These are phyloP conservation scores for Xylaria acuta DNA, from an alignment of 495 filamentous ascomycete species.

Conservation along the genomic window DNA sequence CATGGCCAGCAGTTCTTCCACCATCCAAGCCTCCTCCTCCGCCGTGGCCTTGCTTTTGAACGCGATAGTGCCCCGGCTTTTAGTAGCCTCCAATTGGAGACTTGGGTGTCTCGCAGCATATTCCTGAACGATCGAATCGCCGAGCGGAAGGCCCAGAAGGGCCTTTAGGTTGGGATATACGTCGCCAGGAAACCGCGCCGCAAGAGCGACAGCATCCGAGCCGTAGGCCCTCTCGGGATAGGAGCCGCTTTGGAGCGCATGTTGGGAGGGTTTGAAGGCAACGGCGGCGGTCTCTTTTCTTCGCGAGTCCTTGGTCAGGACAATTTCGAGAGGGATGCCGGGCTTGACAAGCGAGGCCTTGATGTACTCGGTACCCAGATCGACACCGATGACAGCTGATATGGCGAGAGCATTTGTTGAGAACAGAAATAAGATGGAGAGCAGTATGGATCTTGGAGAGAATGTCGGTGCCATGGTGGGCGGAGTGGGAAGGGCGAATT, in stretches of 20 bases:
- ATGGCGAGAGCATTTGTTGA: constrained; percentile 57
- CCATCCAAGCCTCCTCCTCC: constrained; percentile 74
- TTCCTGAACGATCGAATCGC: constrained; percentile 65
- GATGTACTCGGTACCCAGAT: constrained; percentile 96
- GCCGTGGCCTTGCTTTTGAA: constrained; percentile 72
- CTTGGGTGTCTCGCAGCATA: constrained; percentile 78
- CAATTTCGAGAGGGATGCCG: constrained; percentile 96
- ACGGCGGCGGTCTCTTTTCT: constrained; percentile 93
- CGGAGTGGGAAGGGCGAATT: constrained; percentile 32
- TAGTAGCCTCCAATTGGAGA: constrained; percentile 59
- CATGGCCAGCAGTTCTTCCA: constrained; percentile 97
- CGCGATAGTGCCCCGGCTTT: constrained; percentile 71
- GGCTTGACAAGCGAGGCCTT: constrained; percentile 97
- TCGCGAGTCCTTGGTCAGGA: constrained; percentile 97
- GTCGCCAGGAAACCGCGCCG: constrained; percentile 87
- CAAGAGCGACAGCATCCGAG: constrained; percentile 84
- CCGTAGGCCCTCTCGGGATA: constrained; percentile 94
- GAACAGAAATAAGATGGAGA: constrained; percentile 57
- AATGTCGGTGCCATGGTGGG: constrained; percentile 51
- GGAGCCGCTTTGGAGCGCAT: constrained; percentile 59
- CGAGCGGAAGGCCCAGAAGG: constrained; percentile 74
- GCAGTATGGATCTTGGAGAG: constrained; percentile 52
- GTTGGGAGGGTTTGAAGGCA: constrained; percentile 84
- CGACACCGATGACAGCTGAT: constrained; percentile 85
- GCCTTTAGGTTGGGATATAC: constrained; percentile 92